Percentiles rank a stretch among this genome's conserved stretches.
Evolutionary conservation across 2,329 filamentous ascomycete species (phyloP).

Genomic region (Domatiomyces catenatus): DNA sequence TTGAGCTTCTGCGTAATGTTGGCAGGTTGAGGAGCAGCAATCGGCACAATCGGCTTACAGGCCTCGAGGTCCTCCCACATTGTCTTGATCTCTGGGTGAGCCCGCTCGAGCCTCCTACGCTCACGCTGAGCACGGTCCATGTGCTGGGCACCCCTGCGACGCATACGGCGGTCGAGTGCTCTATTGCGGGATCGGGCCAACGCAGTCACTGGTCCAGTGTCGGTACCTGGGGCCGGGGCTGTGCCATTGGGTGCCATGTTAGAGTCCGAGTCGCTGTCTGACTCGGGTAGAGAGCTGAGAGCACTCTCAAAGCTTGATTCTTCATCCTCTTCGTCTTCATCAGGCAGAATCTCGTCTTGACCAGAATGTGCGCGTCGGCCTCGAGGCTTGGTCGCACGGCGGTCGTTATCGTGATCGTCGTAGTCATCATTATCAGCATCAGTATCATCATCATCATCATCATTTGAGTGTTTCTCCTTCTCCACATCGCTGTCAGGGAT

Average conservation of each 20-base stretch:
- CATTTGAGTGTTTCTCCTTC: too few species aligned
- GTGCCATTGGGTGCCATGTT: not conserved
- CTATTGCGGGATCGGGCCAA: not conserved
- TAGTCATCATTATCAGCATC: slow-evolving; percentile 1
- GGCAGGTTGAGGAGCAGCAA: slow-evolving; percentile 53
- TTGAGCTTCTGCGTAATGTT: slow-evolving; percentile 75
- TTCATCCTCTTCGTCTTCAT: slow-evolving; percentile 1
- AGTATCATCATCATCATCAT: not conserved
- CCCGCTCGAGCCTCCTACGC: slow-evolving; percentile 52
- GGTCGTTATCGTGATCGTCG: not conserved
- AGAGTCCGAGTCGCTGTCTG: not conserved
- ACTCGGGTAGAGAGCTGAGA: slow-evolving; percentile 2
- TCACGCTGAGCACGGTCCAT: slow-evolving; percentile 27
- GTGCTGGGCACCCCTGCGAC: not conserved
- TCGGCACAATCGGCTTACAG: slow-evolving; percentile 49
- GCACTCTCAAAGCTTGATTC: slow-evolving; percentile 4
- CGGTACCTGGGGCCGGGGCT: not conserved
- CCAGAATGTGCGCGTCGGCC: not conserved
- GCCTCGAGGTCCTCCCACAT: slow-evolving; percentile 73
- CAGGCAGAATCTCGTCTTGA: not conserved
- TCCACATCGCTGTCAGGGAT: not conserved
- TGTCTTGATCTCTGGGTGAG: slow-evolving; percentile 62
- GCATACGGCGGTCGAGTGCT: not conserved
- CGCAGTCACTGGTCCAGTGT: not conserved
- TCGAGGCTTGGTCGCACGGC: not conserved